Evolutionary conservation across 1,284 basidiomycete genomes (phyloP).

Genomic region (Exobasidium rhododendri): DNA sequence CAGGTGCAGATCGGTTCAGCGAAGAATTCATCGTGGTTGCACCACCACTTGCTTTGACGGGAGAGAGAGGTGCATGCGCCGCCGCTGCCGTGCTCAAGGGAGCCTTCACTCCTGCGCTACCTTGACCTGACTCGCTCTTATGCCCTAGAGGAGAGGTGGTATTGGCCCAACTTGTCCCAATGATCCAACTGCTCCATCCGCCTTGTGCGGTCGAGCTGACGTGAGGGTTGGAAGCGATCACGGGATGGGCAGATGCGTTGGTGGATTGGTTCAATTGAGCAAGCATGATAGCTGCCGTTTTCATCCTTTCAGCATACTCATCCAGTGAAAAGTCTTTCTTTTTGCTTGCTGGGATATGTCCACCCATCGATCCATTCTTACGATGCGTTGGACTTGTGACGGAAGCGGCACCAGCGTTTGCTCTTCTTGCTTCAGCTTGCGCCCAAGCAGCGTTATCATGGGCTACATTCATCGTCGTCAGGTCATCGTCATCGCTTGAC

Average conservation of each 20-base stretch:
- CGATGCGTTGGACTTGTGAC: conserved; percentile 3
- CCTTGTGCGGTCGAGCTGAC: conserved; percentile 40
- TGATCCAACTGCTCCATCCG: conserved; percentile 47
- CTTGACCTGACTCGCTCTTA: conserved; percentile 38
- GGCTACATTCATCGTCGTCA: conserved; percentile 39
- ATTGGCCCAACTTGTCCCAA: conserved; percentile 44
- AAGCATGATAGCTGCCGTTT: conserved; percentile 96
- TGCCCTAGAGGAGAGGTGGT: conserved; percentile 19
- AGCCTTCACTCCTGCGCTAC: conserved; percentile 34
- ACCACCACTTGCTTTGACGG: background rate
- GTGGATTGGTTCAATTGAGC: conserved; percentile 73
- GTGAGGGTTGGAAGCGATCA: conserved; percentile 25
- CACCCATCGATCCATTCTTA: background rate
- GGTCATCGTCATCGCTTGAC: conserved; percentile 33
- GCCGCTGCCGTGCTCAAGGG: conserved; percentile 26
- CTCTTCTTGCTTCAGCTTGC: background rate
- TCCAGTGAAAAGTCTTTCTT: conserved; percentile 62
- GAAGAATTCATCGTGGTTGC: background rate
- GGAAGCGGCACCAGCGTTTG: background rate
- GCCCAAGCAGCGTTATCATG: conserved; percentile 50
- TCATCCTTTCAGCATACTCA: conserved; percentile 97
- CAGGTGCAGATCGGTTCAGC: background rate
- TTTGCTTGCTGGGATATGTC: conserved; percentile 8
- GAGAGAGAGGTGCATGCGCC: conserved; percentile 25
- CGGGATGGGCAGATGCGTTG: conserved; percentile 39